Base-by-base conservation (phyloP, 1,284 basidiomycete genomes). In the Tetrapyrgos nigripes region DNA sequence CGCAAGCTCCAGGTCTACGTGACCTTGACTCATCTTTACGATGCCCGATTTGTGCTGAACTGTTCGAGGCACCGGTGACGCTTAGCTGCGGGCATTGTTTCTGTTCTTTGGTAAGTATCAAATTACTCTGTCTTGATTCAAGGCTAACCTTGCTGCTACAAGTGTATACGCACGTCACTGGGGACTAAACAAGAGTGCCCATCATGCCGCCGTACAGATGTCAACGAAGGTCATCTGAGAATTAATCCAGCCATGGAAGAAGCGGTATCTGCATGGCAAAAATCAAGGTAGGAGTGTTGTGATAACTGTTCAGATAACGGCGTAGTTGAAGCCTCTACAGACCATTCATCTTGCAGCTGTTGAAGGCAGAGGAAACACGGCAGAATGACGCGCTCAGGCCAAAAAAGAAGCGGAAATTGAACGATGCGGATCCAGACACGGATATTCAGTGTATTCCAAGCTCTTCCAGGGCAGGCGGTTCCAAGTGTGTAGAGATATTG, bases 81-180 rank as follows among this genome's bases (percentile, higher is more conserved):
- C 78, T 93, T 4, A 70, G 73, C 2, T 93, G 91, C 66, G 89
- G 88, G 0, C 91, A 93, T 65, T 86, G 84, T 57, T 93, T 92
- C 68, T 92, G 91, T 73, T 91, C 90, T 19, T 68, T 84, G 66
- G 91, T 92, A 66, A 64, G 87, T 71, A 14, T n/a, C 24, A n/a
- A 33, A 3, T 44, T 37, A 2, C 23, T 3, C 17, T 9, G 45
- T 19, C 3, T 53, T 1, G 11, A 37, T 29, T 24, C 2, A 14
- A 28, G 26, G 2, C 40, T 56, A 31, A 54, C 28, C 13, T 35
- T 33, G 50, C 46, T 59, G 24, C 37, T 24, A 50, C 27, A 56
- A 92, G 90, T 92, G 89, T 68, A 82, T 90, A 52, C 79, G 89
- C 53, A 73, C 79, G 21, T 76, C 82, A n/a, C 71, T 92, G 28